phyloP scores from a whole-genome alignment of 768 basidiomycete species.

The Tricholomella constricta region DNA sequence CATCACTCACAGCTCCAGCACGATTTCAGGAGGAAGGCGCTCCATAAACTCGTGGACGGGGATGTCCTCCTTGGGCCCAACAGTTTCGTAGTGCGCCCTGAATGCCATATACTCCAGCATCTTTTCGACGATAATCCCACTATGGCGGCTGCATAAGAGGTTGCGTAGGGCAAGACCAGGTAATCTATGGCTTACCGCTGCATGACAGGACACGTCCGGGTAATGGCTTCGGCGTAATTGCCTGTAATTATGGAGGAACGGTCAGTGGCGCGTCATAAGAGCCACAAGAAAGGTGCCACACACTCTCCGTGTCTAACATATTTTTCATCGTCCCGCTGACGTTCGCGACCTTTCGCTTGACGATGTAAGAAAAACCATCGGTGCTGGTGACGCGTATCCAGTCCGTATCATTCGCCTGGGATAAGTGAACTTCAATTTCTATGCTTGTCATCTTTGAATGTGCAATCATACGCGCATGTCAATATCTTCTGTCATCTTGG shows the following conservation, averaged over 20 bases:
- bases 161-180: background rate
- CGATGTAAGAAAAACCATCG: constrained; percentile 82
- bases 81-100: constrained; percentile 77
- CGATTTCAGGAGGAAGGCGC: constrained; percentile 83
- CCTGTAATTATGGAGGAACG: constrained; percentile 38
- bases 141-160: constrained; percentile 21
- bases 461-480: constrained; percentile 16
- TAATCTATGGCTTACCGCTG: constrained; percentile 57
- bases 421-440: background rate
- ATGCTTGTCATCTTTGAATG: background rate
- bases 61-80: constrained; percentile 72
- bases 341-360: constrained; percentile 72
- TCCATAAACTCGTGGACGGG: constrained; percentile 79
- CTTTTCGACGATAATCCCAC: constrained; percentile 79
- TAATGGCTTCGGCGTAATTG: constrained; percentile 72
- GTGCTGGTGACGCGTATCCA: constrained; percentile 79
- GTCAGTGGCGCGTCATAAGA: background rate
- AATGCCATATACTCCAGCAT: constrained; percentile 88
- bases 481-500: constrained; percentile 16
- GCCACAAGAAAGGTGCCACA: constrained; percentile 18
- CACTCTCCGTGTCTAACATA: constrained; percentile 77
- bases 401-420: constrained; percentile 37
- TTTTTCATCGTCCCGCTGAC: constrained; percentile 81
- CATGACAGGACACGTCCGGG: constrained; percentile 66
- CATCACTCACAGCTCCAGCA: constrained; percentile 78